Evolutionary conservation across 2,329 filamentous ascomycete species (phyloP).

Genomic region (Ophiostoma sp.): DNA sequence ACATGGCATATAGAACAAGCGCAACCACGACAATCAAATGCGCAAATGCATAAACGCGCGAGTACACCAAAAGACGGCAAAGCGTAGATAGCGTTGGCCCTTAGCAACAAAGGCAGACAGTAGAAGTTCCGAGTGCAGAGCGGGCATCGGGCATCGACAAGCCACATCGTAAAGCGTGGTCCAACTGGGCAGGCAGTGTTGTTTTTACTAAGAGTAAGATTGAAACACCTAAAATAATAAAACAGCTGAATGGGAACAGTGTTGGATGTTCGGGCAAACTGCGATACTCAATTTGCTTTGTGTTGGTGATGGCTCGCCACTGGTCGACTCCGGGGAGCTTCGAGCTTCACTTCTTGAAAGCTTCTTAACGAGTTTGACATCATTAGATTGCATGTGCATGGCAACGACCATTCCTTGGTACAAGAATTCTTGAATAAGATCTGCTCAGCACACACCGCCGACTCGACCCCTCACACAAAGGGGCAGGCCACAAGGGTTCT

Average conservation of each 20-base stretch:
- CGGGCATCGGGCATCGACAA: too few species aligned
- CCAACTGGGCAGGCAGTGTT: neutral
- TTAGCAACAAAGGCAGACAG: too few species aligned
- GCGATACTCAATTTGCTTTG: too few species aligned
- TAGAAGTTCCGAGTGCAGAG: too few species aligned
- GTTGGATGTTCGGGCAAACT: neutral
- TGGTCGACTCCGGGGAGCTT: neutral
- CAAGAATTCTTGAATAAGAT: too few species aligned
- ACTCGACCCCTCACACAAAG: neutral
- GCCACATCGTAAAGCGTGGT: too few species aligned
- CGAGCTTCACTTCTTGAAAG: neutral
- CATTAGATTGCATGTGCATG: too few species aligned
- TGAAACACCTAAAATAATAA: neutral
- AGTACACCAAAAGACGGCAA: neutral
- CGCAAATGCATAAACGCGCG: neutral
- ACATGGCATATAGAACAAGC: neutral
- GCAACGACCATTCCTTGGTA: too few species aligned
- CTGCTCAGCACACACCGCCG: neutral
- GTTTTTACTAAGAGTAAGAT: too few species aligned
- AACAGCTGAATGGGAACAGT: neutral
- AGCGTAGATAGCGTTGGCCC: too few species aligned
- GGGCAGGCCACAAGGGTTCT: conserved; percentile 6
- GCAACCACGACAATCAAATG: neutral
- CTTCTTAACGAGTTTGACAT: too few species aligned
- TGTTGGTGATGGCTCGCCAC: neutral